Percentiles rank a stretch among this genome's conserved stretches.
phyloP scores from a whole-genome alignment of 768 basidiomycete genomes.

The Hypholoma fasciculare region DNA sequence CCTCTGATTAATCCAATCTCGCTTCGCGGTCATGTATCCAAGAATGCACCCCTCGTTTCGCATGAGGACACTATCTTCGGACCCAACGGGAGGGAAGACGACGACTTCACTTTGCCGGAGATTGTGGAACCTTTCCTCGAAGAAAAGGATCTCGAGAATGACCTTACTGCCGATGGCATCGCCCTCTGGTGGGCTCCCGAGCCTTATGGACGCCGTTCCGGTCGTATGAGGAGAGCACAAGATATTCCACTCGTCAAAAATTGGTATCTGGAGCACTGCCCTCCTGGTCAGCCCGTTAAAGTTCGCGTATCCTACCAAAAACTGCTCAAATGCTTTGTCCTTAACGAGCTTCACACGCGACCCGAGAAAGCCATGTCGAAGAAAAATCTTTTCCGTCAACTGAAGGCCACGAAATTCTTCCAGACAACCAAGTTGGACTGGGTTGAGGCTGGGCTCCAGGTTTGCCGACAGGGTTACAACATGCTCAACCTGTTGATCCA shows the following conservation, averaged over 20 bases:
- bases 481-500: conserved; percentile 99
- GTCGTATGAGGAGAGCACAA: conserved; percentile 91
- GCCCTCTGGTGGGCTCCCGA: conserved; percentile 99
- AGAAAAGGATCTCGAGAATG: conserved; percentile 79
- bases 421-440: conserved; percentile 97
- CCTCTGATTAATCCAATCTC: conserved; percentile 98
- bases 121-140: conserved; percentile 78
- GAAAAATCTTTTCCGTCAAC: conserved; percentile 93
- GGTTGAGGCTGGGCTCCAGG: conserved; percentile 98
- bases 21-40: conserved; percentile 79
- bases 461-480: conserved; percentile 98
- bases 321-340: conserved; percentile 90
- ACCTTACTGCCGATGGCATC: conserved; percentile 94
- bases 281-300: conserved; percentile 94
- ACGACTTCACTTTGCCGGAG: conserved; percentile 85
- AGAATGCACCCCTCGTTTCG: conserved; percentile 78
- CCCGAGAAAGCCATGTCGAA: conserved; percentile 97
- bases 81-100: conserved; percentile 80
- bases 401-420: conserved; percentile 99
- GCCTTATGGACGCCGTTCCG: conserved; percentile 91
- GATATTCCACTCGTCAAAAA: conserved; percentile 96
- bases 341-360: conserved; percentile 89
- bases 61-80: conserved; percentile 96
- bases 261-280: conserved; percentile 99
- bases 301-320: conserved; percentile 99